Evolutionary conservation across 2,329 filamentous ascomycete genomes (phyloP), one percentile per base, ranked within the genome.

Genomic region (Trichoderma koningiopsis): DNA sequence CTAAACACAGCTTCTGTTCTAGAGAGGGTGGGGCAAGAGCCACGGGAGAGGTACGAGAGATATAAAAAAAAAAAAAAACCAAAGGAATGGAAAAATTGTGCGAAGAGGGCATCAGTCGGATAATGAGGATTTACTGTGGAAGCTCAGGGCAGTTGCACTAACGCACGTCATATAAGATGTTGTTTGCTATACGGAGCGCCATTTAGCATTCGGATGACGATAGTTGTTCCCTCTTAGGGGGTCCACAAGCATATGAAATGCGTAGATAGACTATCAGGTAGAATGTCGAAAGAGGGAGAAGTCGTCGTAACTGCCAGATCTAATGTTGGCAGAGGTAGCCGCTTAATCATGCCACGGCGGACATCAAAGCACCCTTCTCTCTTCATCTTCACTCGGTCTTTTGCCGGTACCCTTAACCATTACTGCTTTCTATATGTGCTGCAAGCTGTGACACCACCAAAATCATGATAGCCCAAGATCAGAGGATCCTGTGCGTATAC

Each of bases 1-100:
- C 40, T 43, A n/a, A 35, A 29, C 14, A 4, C 22, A 29, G 19
- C 14, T 35, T 49, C 29, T n/a, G 16, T 43, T 40, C 24, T 59
- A 67, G 63, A 67, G 16, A 35, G 24, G 19, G n/a, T 27, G 63
- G 55, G 52, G 55, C 55, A 27, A 59, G 11, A 59, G 40, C 63
- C 63, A 19, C 22, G 10, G 22, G 29, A 14, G 55, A 37, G 16
- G 3, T n/a, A 43, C 13, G 7, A 29, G 35, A 33, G 14, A 16
- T 13, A 35, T 35, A 35, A 4, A 35, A 11, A 35, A 6, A 8
- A 24, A n/a, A 24, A 19, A 55, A 35, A 56, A 43, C 24, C n/a
- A 11, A 55, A 56, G 7, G 16, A 40, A 49, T 27, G 27, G 27
- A 33, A 19, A 3, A 27, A 14, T 14, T 4, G 47, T 19, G 3